phyloP scores from a whole-genome alignment of 2,329 filamentous ascomycete species.

The Trichoderma asperellum region DNA sequence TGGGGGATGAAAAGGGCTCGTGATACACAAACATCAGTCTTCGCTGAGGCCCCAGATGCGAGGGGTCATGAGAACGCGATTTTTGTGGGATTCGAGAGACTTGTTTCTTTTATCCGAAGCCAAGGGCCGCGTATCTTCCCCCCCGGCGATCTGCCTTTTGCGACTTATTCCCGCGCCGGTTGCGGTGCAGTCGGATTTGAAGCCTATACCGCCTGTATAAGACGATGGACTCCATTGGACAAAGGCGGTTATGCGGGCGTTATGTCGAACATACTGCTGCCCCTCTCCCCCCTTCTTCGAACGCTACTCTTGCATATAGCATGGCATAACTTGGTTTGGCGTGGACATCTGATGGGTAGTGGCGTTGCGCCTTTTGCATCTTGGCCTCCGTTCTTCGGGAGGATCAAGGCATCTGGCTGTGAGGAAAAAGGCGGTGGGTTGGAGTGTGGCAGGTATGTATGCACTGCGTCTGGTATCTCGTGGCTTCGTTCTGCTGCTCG shows the following conservation, averaged over 20 bases:
- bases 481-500: neutral
- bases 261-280: neutral
- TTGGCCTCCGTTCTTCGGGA: slow-evolving; percentile 24
- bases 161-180: slow-evolving; percentile 7
- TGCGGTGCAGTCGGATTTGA: slow-evolving; percentile 1
- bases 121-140: slow-evolving; percentile 15
- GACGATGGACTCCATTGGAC: neutral
- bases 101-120: neutral
- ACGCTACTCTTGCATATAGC: neutral
- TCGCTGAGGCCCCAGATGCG: neutral
- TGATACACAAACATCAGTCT: slow-evolving; percentile 9
- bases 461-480: neutral
- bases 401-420: neutral
- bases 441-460: neutral
- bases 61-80: slow-evolving; percentile 22
- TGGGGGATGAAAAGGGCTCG: neutral
- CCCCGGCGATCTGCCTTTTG: neutral
- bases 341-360: neutral
- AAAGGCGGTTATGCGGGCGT: slow-evolving; percentile 12
- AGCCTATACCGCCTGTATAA: neutral
- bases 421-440: neutral
- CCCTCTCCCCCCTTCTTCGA: neutral
- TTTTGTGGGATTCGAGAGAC: neutral
- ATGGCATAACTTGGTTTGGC: neutral
- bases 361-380: slow-evolving; percentile 19